Conservation (phyloP, 306 rosid genomes). For the Castanea mollissima region DNA sequence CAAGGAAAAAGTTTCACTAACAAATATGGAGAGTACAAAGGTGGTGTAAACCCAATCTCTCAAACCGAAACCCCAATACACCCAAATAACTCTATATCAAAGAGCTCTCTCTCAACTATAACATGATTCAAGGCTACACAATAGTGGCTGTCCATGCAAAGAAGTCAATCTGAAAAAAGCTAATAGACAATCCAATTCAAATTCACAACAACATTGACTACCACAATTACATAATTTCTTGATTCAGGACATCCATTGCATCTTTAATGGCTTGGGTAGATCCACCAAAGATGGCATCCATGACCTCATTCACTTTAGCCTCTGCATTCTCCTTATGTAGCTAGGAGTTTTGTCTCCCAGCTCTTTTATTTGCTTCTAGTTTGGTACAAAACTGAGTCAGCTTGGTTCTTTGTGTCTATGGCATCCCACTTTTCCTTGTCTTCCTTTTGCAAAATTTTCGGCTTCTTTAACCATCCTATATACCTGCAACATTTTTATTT, state of each 20-base stretch:
- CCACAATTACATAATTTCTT: constrained; percentile 89
- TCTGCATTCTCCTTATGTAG: constrained; percentile 89
- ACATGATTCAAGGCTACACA: too few species aligned
- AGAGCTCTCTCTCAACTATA: too few species aligned
- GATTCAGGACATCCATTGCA: constrained; percentile 86
- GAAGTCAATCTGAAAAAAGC: too few species aligned
- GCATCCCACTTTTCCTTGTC: constrained; percentile 93
- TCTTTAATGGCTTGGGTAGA: constrained; percentile 74
- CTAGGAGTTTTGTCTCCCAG: constrained; percentile 27
- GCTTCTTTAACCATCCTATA: constrained; percentile 80
- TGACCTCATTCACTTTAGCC: constrained; percentile 73
- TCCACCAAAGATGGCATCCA: constrained; percentile 71
- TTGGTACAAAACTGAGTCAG: constrained; percentile 86
- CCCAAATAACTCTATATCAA: too few species aligned
- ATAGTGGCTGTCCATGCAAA: too few species aligned
- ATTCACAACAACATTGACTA: constrained; percentile 41
- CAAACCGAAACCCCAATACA: too few species aligned
- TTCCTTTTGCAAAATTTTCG: constrained; percentile 62
- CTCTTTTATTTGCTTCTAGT: constrained; percentile 35
- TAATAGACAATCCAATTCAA: too few species aligned
- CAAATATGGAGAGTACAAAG: too few species aligned
- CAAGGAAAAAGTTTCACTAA: too few species aligned
- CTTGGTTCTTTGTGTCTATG: constrained; percentile 89
- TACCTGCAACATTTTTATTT: constrained; percentile 42
- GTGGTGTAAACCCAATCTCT: too few species aligned